Conservation (phyloP, 176 grass and related monocot species). For the Phragmites australis region DNA sequence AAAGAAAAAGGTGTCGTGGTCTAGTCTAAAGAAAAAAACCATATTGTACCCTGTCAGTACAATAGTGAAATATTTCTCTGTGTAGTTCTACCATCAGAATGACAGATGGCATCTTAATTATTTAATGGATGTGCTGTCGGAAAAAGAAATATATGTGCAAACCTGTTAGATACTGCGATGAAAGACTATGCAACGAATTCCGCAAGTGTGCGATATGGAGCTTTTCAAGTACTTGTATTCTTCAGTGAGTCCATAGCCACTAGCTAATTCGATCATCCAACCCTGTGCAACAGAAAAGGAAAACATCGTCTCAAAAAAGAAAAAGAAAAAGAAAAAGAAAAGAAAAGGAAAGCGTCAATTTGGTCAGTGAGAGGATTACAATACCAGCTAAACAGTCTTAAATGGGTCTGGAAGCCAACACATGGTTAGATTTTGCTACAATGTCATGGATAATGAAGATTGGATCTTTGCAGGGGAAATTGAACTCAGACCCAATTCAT, state of each 20-base stretch:
- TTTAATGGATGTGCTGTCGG: not conserved
- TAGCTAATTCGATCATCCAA: conserved; percentile 78
- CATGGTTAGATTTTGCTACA: conserved; percentile 15
- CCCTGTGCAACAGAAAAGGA: conserved; percentile 53
- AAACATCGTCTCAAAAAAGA: too few species aligned
- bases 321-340: too few species aligned
- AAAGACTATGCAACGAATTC: too few species aligned
- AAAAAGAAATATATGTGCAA: conserved; percentile 17
- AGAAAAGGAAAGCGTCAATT: conserved; percentile 35
- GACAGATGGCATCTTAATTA: not conserved
- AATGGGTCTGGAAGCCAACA: not conserved
- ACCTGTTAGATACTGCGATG: conserved; percentile 88
- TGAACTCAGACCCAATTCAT: not conserved
- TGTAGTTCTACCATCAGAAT: not conserved
- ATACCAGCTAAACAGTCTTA: not conserved
- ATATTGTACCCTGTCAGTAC: not conserved
- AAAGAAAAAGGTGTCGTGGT: not conserved
- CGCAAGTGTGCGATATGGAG: too few species aligned
- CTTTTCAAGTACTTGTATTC: conserved; percentile 87
- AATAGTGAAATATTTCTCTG: not conserved
- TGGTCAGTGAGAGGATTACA: conserved; percentile 11
- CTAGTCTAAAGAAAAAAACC: not conserved
- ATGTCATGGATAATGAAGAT: not conserved
- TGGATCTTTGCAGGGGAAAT: not conserved
- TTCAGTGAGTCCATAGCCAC: conserved; percentile 63